Percentiles rank a stretch among this genome's conserved stretches.
Evolutionary conservation across 169 alveolate genomes (phyloP).

Genomic region (Theileria orientalis): DNA sequence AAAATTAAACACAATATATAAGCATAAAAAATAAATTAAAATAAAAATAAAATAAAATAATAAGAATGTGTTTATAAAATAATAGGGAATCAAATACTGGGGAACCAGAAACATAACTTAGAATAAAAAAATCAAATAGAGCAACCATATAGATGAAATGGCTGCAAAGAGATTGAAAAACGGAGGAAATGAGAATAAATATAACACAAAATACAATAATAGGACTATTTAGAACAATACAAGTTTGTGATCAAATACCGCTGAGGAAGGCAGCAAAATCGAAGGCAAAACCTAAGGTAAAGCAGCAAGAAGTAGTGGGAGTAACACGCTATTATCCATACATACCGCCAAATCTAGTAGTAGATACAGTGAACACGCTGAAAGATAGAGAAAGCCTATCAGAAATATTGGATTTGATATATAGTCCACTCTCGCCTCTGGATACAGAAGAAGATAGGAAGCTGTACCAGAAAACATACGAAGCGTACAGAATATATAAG

Average conservation of each 20-base stretch:
- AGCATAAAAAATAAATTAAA: too few relatives aligned
- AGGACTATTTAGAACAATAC: neutral
- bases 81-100: neutral
- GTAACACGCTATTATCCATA: constrained; percentile 75
- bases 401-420: constrained; percentile 69
- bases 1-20: too few relatives aligned
- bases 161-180: neutral
- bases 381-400: constrained; percentile 69
- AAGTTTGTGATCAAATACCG: constrained; percentile 27
- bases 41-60: neutral
- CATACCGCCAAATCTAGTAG: constrained; percentile 73
- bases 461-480: constrained; percentile 62
- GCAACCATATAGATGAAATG: too few relatives aligned
- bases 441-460: constrained; percentile 69
- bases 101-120: neutral
- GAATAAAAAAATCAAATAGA: neutral
- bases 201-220: neutral
- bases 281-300: constrained; percentile 26
- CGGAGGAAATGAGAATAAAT: neutral
- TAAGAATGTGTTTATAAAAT: neutral
- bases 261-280: constrained; percentile 43
- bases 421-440: constrained; percentile 69
- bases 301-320: constrained; percentile 47
- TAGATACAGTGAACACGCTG: constrained; percentile 71
- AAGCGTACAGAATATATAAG: constrained; percentile 62